Evolutionary conservation across 768 basidiomycete species (phyloP).

Genomic region (Russula dissimulans): DNA sequence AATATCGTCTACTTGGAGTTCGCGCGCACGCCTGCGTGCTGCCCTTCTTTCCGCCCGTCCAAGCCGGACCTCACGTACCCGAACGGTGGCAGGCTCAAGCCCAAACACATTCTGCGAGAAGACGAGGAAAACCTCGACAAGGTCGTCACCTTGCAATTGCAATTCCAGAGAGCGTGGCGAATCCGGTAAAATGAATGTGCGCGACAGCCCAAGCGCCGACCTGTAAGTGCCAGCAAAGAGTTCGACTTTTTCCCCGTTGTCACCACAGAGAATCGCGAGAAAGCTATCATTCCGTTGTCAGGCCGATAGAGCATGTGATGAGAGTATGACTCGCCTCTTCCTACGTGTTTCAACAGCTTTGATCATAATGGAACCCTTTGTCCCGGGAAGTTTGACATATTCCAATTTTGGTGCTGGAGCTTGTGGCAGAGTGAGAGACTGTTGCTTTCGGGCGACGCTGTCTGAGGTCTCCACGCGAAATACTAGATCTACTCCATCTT

Average conservation of each 20-base stretch:
- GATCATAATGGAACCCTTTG: constrained; percentile 73
- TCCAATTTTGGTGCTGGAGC: constrained; percentile 77
- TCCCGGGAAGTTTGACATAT: constrained; percentile 87
- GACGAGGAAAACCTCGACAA: constrained; percentile 86
- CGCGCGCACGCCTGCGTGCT: constrained; percentile 70
- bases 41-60: constrained; percentile 82
- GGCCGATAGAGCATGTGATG: not conserved
- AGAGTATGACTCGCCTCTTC: constrained; percentile 50
- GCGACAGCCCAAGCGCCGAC: constrained; percentile 83
- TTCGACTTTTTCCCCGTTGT: constrained; percentile 88
- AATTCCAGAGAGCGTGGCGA: constrained; percentile 82
- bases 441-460: constrained; percentile 27
- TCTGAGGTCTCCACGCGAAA: constrained; percentile 35
- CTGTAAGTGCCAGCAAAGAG: constrained; percentile 86
- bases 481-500: constrained; percentile 37
- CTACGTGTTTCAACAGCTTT: constrained; percentile 85
- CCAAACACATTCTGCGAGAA: constrained; percentile 91
- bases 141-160: constrained; percentile 84
- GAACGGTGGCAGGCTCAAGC: constrained; percentile 84
- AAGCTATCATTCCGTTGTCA: constrained; percentile 42
- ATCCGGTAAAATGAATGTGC: constrained; percentile 88
- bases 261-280: constrained; percentile 86
- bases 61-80: constrained; percentile 89
- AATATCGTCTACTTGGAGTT: constrained; percentile 46
- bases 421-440: constrained; percentile 34